These are phyloP conservation scores for Lactarius sanguifluus DNA, from an alignment of 768 basidiomycete species.

Conservation along the genomic window DNA sequence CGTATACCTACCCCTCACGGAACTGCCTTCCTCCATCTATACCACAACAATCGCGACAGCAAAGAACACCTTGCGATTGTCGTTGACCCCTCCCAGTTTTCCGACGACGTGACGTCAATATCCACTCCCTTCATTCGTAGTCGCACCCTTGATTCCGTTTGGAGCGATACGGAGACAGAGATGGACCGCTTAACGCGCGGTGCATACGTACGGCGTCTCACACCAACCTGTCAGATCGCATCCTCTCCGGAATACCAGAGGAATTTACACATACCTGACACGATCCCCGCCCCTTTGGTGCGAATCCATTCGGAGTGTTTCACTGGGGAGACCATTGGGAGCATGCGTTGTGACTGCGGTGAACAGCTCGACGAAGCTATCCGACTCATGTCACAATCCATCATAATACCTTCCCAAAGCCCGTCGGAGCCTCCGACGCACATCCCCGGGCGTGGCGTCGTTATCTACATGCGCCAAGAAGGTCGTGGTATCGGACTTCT, in stretches of 20 bases:
- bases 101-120: constrained; percentile 39
- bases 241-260: constrained; percentile 34
- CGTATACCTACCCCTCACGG: constrained; percentile 97
- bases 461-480: constrained; percentile 95
- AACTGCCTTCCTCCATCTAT: constrained; percentile 88
- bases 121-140: constrained; percentile 67
- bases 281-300: constrained; percentile 74
- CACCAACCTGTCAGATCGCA: constrained; percentile 46
- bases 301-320: constrained; percentile 99
- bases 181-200: constrained; percentile 93
- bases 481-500: constrained; percentile 95
- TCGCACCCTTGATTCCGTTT: constrained; percentile 73
- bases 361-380: constrained; percentile 99
- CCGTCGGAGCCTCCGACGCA: constrained; percentile 36
- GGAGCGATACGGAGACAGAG: constrained; percentile 84
- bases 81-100: constrained; percentile 84
- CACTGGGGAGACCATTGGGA: constrained; percentile 96
- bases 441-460: constrained; percentile 85
- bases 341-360: constrained; percentile 98
- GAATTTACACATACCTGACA: constrained; percentile 29
- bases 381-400: constrained; percentile 76
- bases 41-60: constrained; percentile 87
- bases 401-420: constrained; percentile 45
- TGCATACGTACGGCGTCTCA: constrained; percentile 85
- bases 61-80: constrained; percentile 98